phyloP scores from a whole-genome alignment of 2,329 filamentous ascomycete genomes.

The Dactylellina cionopaga region DNA sequence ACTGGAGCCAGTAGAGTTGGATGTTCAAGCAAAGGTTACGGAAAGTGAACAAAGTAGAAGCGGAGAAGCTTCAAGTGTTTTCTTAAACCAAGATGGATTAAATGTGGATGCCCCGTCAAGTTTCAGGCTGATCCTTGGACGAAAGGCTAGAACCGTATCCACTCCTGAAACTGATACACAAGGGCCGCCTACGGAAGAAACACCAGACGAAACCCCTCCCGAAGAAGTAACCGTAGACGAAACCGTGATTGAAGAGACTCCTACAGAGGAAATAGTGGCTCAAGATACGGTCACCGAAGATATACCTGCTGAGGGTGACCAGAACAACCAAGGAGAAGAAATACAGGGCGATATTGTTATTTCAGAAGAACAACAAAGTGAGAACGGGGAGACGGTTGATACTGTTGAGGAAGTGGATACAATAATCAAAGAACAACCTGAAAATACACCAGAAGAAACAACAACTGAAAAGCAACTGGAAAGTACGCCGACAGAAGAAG shows the following conservation, averaged over 20 bases:
- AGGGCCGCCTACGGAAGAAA: not conserved
- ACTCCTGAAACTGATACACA: not conserved
- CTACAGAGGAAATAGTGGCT: not conserved
- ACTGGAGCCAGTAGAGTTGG: constrained; percentile 17
- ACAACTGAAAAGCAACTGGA: too few species aligned
- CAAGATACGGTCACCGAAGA: not conserved
- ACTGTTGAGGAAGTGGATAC: not conserved
- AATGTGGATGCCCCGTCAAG: constrained; percentile 32
- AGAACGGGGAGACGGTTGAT: not conserved
- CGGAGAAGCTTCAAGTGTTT: constrained; percentile 1
- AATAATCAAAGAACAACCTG: constrained; percentile 7
- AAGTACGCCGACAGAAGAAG: not conserved
- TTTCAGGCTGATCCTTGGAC: constrained; percentile 34
- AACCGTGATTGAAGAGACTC: not conserved
- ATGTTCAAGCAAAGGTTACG: constrained; percentile 13
- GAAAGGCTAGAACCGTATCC: not conserved
- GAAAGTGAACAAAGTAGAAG: not conserved
- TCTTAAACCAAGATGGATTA: constrained; percentile 26
- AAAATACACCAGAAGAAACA: not conserved
- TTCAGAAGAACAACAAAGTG: not conserved
- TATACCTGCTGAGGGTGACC: not conserved
- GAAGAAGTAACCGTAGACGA: not conserved
- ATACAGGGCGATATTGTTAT: not conserved
- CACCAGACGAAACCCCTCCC: too few species aligned
- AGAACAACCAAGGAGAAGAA: not conserved